A percentile compares a stretch with the other conserved stretches of the same genome.
phyloP scores from a whole-genome alignment of 305 asterid species.

The Rubia balearica region DNA sequence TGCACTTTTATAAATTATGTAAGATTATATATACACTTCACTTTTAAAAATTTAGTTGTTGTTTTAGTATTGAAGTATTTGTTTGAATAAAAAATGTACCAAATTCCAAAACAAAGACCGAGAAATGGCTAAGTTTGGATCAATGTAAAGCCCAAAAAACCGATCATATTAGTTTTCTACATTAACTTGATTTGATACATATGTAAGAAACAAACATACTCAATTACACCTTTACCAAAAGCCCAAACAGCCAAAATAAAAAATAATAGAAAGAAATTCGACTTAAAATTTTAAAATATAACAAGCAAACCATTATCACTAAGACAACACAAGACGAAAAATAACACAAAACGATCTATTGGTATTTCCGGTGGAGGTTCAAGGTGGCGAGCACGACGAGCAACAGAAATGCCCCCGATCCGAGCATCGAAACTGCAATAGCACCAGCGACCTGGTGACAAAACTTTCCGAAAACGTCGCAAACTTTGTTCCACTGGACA shows the following conservation, averaged over 20 bases:
- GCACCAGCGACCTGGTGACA: slow-evolving; percentile 48
- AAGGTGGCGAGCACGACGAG: slow-evolving; percentile 39
- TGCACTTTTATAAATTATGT: too few relatives aligned
- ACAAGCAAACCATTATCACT: too few relatives aligned
- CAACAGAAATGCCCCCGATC: slow-evolving; percentile 34
- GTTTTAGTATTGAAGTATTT: too few relatives aligned
- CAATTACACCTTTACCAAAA: background rate
- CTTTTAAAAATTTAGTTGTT: too few relatives aligned
- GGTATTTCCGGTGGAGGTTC: slow-evolving; percentile 43
- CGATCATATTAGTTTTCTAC: background rate
- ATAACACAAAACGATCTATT: background rate
- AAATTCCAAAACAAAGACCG: too few relatives aligned
- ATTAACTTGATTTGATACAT: too few relatives aligned
- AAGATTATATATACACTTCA: too few relatives aligned
- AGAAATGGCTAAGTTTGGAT: too few relatives aligned
- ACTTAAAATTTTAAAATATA: background rate
- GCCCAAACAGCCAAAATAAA: background rate
- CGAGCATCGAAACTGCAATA: slow-evolving; percentile 37
- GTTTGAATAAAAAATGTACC: too few relatives aligned
- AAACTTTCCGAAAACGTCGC: slow-evolving; percentile 42
- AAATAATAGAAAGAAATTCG: background rate
- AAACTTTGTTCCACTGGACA: slow-evolving; percentile 58
- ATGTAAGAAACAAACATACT: background rate
- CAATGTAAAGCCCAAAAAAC: too few relatives aligned
- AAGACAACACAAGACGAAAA: background rate